Evolutionary conservation across 2,329 filamentous ascomycete species (phyloP).

Genomic region (Davidsoniella neocaledoniae): DNA sequence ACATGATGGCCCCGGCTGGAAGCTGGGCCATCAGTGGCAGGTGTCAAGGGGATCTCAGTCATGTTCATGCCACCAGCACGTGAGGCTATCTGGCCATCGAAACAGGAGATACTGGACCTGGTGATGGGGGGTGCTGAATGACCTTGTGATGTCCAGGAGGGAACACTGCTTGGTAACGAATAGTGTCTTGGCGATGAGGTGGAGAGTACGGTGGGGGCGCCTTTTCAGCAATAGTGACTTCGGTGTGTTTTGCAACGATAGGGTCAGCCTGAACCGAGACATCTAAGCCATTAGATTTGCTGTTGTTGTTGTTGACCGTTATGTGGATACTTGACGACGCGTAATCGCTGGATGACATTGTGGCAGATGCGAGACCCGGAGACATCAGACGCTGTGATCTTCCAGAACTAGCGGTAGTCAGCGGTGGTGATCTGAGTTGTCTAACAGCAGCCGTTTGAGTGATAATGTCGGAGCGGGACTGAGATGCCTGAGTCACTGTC

Average conservation of each 20-base stretch:
- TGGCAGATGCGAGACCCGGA: constrained; percentile 12
- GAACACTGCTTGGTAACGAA: constrained; percentile 40
- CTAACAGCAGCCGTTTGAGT: neutral
- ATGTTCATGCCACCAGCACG: constrained; percentile 44
- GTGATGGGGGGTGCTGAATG: constrained; percentile 36
- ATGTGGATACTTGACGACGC: neutral
- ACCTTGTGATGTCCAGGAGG: constrained; percentile 34
- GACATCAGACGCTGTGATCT: constrained; percentile 4
- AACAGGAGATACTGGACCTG: constrained; percentile 44
- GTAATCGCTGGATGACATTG: constrained; percentile 12
- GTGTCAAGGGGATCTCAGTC: constrained; percentile 39
- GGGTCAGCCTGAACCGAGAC: neutral
- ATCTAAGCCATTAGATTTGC: neutral
- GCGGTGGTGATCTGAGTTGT: neutral
- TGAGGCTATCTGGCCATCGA: constrained; percentile 28
- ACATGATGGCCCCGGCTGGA: too few relatives aligned
- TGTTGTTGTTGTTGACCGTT: neutral
- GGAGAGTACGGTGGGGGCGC: constrained; percentile 41
- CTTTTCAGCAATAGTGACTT: neutral
- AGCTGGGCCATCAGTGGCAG: constrained; percentile 25
- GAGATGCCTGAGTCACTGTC: neutral
- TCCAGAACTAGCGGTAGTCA: neutral
- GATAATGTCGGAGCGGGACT: neutral
- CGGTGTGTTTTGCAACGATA: neutral
- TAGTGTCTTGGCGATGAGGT: constrained; percentile 22